Conservation (phyloP, 2,329 filamentous ascomycete species). For the Epichloe amarillans region DNA sequence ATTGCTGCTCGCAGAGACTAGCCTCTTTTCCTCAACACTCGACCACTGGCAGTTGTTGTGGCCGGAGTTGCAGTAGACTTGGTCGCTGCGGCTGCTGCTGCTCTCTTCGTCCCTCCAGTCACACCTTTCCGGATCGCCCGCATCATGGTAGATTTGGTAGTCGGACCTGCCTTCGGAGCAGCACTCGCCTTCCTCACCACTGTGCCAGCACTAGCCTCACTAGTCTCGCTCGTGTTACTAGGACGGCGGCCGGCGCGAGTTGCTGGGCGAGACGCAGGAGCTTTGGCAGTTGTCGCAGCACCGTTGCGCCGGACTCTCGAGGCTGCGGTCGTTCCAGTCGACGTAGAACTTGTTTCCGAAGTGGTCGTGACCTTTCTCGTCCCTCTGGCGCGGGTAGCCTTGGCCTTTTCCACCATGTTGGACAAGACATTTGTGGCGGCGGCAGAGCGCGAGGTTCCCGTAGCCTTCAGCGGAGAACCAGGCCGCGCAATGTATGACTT, state of each 20-base stretch:
- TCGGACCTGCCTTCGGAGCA: constrained; percentile 16
- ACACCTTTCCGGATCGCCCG: constrained; percentile 40
- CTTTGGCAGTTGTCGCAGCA: constrained; percentile 19
- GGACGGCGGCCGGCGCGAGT: constrained; percentile 37
- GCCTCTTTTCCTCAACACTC: constrained; percentile 42
- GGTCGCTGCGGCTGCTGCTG: constrained; percentile 14
- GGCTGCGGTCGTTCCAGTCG: constrained; percentile 21
- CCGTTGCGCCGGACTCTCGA: constrained; percentile 22
- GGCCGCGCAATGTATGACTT: constrained; percentile 47
- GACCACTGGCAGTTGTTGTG: constrained; percentile 31
- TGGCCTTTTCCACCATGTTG: constrained; percentile 48
- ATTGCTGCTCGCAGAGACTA: constrained; percentile 13
- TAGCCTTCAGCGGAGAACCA: constrained; percentile 47
- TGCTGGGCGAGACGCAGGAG: constrained; percentile 21
- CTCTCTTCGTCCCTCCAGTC: constrained; percentile 35
- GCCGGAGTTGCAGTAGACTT: constrained; percentile 26
- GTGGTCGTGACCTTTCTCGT: constrained; percentile 32
- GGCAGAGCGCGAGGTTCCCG: constrained; percentile 25
- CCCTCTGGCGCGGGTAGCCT: constrained; percentile 36
- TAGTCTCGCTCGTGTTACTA: constrained; percentile 49
- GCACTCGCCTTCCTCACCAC: constrained; percentile 43
- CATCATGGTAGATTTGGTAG: constrained; percentile 39
- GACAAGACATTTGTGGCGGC: constrained; percentile 34
- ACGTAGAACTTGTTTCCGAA: constrained; percentile 30
- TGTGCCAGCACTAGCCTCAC: constrained; percentile 50